Percentiles rank a stretch among this genome's conserved stretches.
Conservation (phyloP, 371 early-diverging fungal species). For the Polyrhizophydium stewartii region DNA sequence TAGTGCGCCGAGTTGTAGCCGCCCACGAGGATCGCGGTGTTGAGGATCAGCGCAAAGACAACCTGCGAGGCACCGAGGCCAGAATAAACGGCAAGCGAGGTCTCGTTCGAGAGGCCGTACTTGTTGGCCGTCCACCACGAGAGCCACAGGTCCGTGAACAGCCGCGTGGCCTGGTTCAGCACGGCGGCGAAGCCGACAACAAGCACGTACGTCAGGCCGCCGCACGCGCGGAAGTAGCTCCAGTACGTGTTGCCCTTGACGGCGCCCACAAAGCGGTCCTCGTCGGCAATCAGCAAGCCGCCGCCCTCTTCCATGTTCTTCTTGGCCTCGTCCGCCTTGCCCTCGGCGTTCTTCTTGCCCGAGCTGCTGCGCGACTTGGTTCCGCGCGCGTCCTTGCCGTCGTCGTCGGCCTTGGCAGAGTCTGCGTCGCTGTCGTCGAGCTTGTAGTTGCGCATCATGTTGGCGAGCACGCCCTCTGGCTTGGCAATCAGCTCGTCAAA, state of each 20-base stretch:
- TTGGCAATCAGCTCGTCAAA: conserved; percentile 22
- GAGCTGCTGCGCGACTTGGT: conserved; percentile 14
- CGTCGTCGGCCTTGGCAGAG: neutral
- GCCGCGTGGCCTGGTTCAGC: neutral
- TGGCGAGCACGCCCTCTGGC: conserved; percentile 14
- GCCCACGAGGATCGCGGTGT: neutral
- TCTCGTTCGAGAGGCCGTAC: neutral
- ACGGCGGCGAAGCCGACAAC: neutral
- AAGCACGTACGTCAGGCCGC: neutral
- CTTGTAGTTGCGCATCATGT: conserved; percentile 21
- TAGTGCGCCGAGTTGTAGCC: neutral
- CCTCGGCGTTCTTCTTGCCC: conserved; percentile 18
- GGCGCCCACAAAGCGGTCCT: conserved; percentile 39
- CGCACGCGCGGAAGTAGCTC: neutral
- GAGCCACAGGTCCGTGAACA: neutral
- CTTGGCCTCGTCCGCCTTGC: conserved; percentile 1
- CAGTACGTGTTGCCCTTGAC: neutral
- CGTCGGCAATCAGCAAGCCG: conserved; percentile 43
- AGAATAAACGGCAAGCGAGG: neutral
- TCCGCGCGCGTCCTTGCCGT: neutral
- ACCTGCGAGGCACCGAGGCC: neutral
- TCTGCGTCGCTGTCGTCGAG: conserved; percentile 12
- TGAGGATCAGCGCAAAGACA: neutral
- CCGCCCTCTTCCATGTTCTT: conserved; percentile 4
- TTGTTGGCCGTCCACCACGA: neutral